phyloP scores from a whole-genome alignment of 805 yeast genomes.

The Cyberlindnera bimundalis region DNA sequence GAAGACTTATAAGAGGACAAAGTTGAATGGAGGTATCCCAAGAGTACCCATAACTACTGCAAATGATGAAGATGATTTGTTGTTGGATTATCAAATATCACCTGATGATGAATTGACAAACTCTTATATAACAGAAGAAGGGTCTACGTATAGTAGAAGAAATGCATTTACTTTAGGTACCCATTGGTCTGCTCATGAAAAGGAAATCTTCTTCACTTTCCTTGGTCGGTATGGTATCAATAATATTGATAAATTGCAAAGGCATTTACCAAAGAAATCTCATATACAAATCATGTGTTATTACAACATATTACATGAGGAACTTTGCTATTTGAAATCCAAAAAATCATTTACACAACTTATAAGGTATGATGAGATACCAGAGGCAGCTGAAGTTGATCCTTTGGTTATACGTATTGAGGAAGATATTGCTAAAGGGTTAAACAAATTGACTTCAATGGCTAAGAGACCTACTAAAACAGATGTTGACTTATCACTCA shows the following conservation, averaged over 20 bases:
- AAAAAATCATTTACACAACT: conserved; percentile 22
- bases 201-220: conserved; percentile 47
- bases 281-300: conserved; percentile 42
- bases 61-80: too few species aligned
- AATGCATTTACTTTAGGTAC: conserved; percentile 4
- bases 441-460: neutral
- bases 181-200: conserved; percentile 34
- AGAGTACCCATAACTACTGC: too few species aligned
- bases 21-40: too few species aligned
- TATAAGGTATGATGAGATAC: conserved; percentile 42
- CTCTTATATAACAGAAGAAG: neutral
- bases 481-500: neutral
- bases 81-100: too few species aligned
- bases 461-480: too few species aligned
- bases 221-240: conserved; percentile 49
- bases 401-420: conserved; percentile 41
- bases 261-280: conserved; percentile 40
- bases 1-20: too few species aligned
- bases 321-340: conserved; percentile 28
- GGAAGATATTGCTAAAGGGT: conserved; percentile 33
- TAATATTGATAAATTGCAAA: conserved; percentile 38
- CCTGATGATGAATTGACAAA: neutral
- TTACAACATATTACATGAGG: conserved; percentile 36
- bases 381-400: conserved; percentile 51
- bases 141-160: neutral